phyloP scores from a whole-genome alignment of 2,329 filamentous ascomycete species.

The Ascochyta rabiei region DNA sequence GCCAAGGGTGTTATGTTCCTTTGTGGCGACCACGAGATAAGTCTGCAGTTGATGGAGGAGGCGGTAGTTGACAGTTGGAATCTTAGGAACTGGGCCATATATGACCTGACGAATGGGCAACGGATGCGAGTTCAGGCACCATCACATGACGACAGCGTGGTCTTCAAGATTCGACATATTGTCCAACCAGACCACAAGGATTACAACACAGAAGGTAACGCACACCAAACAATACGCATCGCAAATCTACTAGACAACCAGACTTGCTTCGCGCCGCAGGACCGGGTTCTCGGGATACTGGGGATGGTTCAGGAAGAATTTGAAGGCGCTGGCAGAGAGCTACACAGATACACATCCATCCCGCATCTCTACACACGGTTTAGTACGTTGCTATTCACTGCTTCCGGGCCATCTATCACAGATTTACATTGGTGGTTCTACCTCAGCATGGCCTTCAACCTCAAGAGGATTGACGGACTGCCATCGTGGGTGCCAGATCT shows the following conservation, averaged over 20 bases:
- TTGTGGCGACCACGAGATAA: conserved; percentile 3
- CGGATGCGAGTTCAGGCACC: not conserved
- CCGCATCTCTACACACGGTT: conserved; percentile 1
- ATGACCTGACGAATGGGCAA: not conserved
- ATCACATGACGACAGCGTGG: not conserved
- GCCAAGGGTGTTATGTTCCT: not conserved
- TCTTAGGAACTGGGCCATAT: not conserved
- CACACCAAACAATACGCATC: conserved; percentile 3
- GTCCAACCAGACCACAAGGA: not conserved
- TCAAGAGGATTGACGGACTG: conserved; percentile 1
- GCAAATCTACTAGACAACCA: conserved; percentile 3
- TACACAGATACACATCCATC: not conserved
- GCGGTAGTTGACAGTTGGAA: not conserved
- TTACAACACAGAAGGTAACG: not conserved
- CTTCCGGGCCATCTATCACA: not conserved
- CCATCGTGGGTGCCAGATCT: conserved; percentile 8
- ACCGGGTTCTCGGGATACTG: conserved; percentile 2
- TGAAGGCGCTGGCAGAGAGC: not conserved
- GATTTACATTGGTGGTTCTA: conserved; percentile 1
- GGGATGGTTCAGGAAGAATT: conserved; percentile 7
- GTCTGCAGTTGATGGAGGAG: not conserved
- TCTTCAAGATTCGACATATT: not conserved
- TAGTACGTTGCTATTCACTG: not conserved
- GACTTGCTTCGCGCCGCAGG: conserved; percentile 2
- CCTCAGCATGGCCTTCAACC: conserved; percentile 5